These are phyloP conservation scores for Rhodotorula babjevae DNA, from an alignment of 768 basidiomycete genomes.

Conservation along the genomic window DNA sequence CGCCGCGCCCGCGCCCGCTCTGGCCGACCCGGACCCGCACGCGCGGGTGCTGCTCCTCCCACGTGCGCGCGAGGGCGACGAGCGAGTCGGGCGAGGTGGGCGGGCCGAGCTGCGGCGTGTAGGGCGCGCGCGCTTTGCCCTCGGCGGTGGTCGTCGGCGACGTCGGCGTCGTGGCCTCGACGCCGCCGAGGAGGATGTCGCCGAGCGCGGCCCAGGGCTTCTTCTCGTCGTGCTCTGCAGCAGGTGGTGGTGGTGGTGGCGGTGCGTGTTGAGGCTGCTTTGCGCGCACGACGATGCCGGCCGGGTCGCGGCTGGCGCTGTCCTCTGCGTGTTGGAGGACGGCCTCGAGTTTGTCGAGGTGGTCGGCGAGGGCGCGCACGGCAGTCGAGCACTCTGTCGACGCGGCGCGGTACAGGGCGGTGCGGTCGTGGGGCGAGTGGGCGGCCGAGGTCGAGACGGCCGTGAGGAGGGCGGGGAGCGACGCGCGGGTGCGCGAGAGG, in stretches of 20 bases:
- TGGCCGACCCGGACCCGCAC: background rate
- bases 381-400: slow-evolving; percentile 12
- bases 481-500: slow-evolving; percentile 5
- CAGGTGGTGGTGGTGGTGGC: background rate
- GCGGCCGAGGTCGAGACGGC: background rate
- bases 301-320: background rate
- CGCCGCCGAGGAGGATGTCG: background rate
- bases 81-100: background rate
- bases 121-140: background rate
- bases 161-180: too few relatives aligned
- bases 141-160: too few relatives aligned
- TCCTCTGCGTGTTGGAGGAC: background rate
- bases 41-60: background rate
- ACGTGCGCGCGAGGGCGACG: background rate
- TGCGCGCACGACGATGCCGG: slow-evolving; percentile 3
- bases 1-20: background rate
- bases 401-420: slow-evolving; percentile 15
- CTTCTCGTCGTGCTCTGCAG: too few relatives aligned
- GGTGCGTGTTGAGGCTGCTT: background rate
- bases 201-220: background rate
- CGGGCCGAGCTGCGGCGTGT: background rate
- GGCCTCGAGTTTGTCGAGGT: slow-evolving; percentile 3
- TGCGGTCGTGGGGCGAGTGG: background rate
- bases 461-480: slow-evolving; percentile 15
- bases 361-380: background rate